These are phyloP conservation scores for Phalaenopsis hybrid DNA, from an alignment of 116 monocot species.

Conservation along the genomic window DNA sequence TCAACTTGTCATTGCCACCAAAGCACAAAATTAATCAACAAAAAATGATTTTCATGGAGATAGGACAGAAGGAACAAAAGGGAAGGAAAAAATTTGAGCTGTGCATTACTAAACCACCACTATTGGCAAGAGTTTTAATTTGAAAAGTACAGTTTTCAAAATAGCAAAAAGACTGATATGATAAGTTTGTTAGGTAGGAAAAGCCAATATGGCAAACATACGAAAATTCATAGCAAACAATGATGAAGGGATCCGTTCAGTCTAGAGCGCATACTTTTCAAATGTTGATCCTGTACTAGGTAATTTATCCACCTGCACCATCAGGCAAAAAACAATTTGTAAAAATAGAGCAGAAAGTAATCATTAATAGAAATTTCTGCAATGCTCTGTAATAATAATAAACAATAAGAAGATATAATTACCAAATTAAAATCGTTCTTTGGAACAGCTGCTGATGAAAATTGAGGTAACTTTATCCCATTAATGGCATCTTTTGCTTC, in stretches of 20 bases:
- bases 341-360: background rate
- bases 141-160: background rate
- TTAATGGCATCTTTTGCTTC: conserved; percentile 14
- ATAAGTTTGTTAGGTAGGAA: background rate
- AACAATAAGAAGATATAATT: background rate
- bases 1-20: background rate
- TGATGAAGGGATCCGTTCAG: background rate
- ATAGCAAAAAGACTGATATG: background rate
- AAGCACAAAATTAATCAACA: background rate
- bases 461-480: conserved; percentile 46
- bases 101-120: background rate
- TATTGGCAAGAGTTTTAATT: background rate
- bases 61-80: background rate
- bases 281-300: conserved; percentile 12
- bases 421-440: conserved; percentile 12
- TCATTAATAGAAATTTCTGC: background rate
- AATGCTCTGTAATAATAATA: background rate
- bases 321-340: background rate
- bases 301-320: conserved; percentile 28
- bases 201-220: background rate
- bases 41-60: background rate
- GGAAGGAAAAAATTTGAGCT: background rate
- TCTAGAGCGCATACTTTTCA: conserved; percentile 20
- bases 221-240: background rate
- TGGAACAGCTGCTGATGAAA: conserved; percentile 69